Conservation (phyloP, 1,284 basidiomycete genomes). For the Microbotryum violaceum region DNA sequence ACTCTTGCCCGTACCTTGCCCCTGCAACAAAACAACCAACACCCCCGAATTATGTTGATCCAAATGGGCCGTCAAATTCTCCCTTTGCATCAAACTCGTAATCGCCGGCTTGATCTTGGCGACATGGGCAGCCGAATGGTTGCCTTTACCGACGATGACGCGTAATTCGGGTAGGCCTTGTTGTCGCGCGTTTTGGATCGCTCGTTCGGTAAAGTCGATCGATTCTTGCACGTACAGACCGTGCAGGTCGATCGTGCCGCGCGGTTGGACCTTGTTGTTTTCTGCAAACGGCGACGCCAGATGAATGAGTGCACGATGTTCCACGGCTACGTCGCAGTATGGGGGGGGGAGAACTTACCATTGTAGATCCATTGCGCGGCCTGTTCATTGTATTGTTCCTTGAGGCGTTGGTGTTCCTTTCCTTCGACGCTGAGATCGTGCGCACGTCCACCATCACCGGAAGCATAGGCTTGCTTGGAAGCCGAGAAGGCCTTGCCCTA, state of each 20-base stretch:
- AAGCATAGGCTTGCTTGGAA: slow-evolving; percentile 59
- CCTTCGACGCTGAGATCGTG: slow-evolving; percentile 78
- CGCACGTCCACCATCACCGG: slow-evolving; percentile 67
- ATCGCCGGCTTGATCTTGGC: slow-evolving; percentile 92
- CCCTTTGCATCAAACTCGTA: slow-evolving; percentile 73
- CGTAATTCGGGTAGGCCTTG: slow-evolving; percentile 63
- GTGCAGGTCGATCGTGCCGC: slow-evolving; percentile 74
- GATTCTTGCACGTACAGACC: slow-evolving; percentile 77
- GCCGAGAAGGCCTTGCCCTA: slow-evolving; percentile 25
- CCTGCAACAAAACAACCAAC: slow-evolving; percentile 66
- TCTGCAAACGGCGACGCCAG: slow-evolving; percentile 46
- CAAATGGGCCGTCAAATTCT: slow-evolving; percentile 63
- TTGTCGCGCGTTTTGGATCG: slow-evolving; percentile 52
- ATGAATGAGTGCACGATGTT: not conserved
- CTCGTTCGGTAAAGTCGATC: slow-evolving; percentile 39
- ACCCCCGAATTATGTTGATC: slow-evolving; percentile 82
- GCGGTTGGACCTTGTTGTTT: slow-evolving; percentile 69
- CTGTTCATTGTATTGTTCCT: slow-evolving; percentile 73
- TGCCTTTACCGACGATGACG: slow-evolving; percentile 75
- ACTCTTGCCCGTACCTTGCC: slow-evolving; percentile 46
- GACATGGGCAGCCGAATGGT: slow-evolving; percentile 70
- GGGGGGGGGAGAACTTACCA: slow-evolving; percentile 46
- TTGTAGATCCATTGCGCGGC: slow-evolving; percentile 85
- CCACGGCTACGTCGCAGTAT: no score
- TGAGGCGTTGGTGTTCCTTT: slow-evolving; percentile 67